These are phyloP conservation scores for Pseudogymnoascus sp. DNA, from an alignment of 2,329 filamentous ascomycete species.

Conservation along the genomic window DNA sequence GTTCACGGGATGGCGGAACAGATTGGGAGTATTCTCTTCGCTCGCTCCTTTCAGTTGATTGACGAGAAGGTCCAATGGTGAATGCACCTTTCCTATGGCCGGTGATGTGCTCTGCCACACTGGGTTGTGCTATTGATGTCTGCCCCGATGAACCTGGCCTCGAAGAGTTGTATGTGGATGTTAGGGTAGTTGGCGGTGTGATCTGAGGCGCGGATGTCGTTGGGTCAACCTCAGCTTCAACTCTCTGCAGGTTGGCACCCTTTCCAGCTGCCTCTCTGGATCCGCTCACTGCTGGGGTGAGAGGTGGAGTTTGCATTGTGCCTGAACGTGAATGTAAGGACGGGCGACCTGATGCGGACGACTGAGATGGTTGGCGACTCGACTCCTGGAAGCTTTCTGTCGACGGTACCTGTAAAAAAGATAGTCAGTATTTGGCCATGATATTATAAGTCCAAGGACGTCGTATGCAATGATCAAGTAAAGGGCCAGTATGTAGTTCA, in stretches of 20 bases:
- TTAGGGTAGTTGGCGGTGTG: conserved; percentile 47
- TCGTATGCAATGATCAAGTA: neutral
- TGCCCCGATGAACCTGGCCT: conserved; percentile 28
- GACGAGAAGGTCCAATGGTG: conserved; percentile 24
- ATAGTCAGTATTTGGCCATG: conserved; percentile 14
- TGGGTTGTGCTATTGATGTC: conserved; percentile 15
- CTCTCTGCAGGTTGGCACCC: conserved; percentile 27
- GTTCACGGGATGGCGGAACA: conserved; percentile 50
- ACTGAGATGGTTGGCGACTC: conserved; percentile 56
- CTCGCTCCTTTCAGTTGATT: neutral
- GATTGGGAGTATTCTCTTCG: conserved; percentile 35
- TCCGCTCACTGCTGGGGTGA: conserved; percentile 75
- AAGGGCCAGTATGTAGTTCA: conserved; percentile 26
- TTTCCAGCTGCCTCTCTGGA: conserved; percentile 42
- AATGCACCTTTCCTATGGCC: conserved; percentile 16
- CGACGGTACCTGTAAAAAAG: conserved; percentile 44
- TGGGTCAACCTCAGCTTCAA: conserved; percentile 31
- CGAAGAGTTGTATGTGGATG: conserved; percentile 30
- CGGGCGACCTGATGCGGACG: conserved; percentile 48
- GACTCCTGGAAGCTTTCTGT: conserved; percentile 51
- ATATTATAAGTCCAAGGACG: neutral
- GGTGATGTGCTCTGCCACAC: neutral
- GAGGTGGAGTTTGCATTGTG: conserved; percentile 75
- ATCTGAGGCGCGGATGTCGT: conserved; percentile 60
- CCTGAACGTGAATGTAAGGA: conserved; percentile 61